Evolutionary conservation across 179 eudicot genomes (phyloP), one percentile per base, ranked within the genome.

Genomic region (Patellifolia procumbens): DNA sequence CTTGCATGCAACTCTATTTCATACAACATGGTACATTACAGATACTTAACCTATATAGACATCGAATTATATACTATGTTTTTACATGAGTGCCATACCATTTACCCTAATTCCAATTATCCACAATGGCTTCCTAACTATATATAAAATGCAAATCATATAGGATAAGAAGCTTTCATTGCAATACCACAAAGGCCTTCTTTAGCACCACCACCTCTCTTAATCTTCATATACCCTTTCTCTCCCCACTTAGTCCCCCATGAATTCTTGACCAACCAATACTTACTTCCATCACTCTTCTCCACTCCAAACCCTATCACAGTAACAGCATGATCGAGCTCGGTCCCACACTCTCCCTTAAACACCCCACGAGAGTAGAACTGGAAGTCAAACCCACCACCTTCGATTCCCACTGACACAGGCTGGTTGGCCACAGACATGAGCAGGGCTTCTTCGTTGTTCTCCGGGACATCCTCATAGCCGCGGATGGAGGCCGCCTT

Each of bases 241-340:
- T 81, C 86, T 26, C 90, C 88, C 90, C 90, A 85, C 7, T 45
- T 19, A 0, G 82, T 72, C 0, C 90, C 90, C 90, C 90, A 87
- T 3, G 90, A 87, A 39, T 87, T 87, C 72, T 89, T 89, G 34
- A 87, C 73, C 48, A 87, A 42, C 92, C 92, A 87, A 76, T 89
- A 87, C 72, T 83, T 79, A 15, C 49, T 55, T 32, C 88, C 86
- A 59, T 78, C 80, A 5, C 20, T 63, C 34, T 66, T 51, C n/a
- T 66, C 63, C 10, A 74, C 73, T 17, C 90, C 90, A 22, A 82
- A 89, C 17, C 89, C 92, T n/a, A 84, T 74, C 0, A 78, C 72
- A 17, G 86, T 66, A 24, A 87, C 85, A 0, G 83, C 92, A 52
- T 89, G 92, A 59, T 82, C 81, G 0, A 83, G 74, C 0, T 80